Evolutionary conservation across 805 yeast genomes (phyloP).

Genomic region (Starmerella kuoi): DNA sequence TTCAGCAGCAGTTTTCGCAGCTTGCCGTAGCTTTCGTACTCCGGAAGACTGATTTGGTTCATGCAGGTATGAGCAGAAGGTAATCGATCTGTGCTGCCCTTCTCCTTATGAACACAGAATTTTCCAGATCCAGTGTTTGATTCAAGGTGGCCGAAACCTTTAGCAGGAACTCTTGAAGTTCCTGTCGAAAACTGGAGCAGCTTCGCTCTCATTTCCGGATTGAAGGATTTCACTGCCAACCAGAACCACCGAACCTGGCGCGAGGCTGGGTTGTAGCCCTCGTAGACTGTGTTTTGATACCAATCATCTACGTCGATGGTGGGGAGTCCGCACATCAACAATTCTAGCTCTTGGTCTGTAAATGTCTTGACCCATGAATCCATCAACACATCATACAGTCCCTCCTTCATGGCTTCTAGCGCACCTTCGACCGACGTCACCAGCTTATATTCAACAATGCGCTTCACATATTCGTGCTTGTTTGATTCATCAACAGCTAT

Average conservation of each 20-base stretch:
- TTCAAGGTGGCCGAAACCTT: slow-evolving; percentile 80
- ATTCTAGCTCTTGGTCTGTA: slow-evolving; percentile 90
- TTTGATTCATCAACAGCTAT: slow-evolving; percentile 82
- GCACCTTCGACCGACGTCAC: slow-evolving; percentile 77
- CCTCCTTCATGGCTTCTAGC: slow-evolving; percentile 65
- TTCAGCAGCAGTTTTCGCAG: slow-evolving; percentile 65
- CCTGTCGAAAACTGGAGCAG: slow-evolving; percentile 93
- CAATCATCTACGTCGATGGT: slow-evolving; percentile 94
- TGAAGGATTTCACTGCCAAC: slow-evolving; percentile 94
- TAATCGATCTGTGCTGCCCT: slow-evolving; percentile 69
- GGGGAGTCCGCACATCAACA: slow-evolving; percentile 86
- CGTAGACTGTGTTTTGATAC: slow-evolving; percentile 71
- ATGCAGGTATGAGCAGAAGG: slow-evolving; percentile 97
- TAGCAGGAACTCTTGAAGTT: slow-evolving; percentile 87
- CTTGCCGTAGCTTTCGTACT: slow-evolving; percentile 78
- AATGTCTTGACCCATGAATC: slow-evolving; percentile 72
- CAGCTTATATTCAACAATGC: slow-evolving; percentile 76
- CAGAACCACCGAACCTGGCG: slow-evolving; percentile 93
- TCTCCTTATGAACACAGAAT: slow-evolving; percentile 81
- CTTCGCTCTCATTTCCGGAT: slow-evolving; percentile 86
- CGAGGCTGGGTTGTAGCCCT: slow-evolving; percentile 68
- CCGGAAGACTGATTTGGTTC: slow-evolving; percentile 88
- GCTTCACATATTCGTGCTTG: slow-evolving; percentile 75
- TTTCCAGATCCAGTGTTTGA: slow-evolving; percentile 80
- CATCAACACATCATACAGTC: slow-evolving; percentile 84